Evolutionary conservation across 352 stramenopile species (phyloP), one percentile per base, ranked within the genome.

Genomic region (Phytophthora sojae): DNA sequence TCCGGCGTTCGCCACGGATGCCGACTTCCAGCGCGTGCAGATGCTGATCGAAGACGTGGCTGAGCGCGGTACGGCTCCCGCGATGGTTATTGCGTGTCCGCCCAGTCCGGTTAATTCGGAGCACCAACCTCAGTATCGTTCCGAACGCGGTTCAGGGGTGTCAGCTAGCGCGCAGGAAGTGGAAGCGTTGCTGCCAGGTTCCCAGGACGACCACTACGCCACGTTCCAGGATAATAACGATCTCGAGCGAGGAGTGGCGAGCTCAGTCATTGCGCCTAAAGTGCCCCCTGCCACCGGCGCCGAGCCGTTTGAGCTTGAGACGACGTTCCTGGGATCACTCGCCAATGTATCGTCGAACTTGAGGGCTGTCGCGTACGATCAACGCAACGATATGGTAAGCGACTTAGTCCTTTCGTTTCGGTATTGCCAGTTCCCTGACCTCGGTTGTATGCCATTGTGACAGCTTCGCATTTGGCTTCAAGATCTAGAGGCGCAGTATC

Each of bases 41-140:
- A 88, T 91, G 82, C 77, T 96, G 39, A 94, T 96, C 56, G 84
- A 93, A 39, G 87, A 96, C 23, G 86, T 96, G 2, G 77, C 82
- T 0, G 76, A 90, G 52, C 83, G 86, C 53, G 88, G 88, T 1
- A 51, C 67, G 2, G 73, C 74, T 0, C 80, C 86, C 4, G 82
- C 83, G 15, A 81, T 85, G 42, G 70, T 63, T 3, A 69, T 87
- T 53, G 85, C 86, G 53, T 70, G 73, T 32, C 63, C 74, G n/a
- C 30, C 69, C 0, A 77, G 69, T 6, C 77, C 71, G 9, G 58
- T 59, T 26, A 67, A 53, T 25, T 67, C 57, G 15, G 69, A 81
- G 17, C 57, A 67, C 25, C 61, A 73, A 21, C 29, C 63, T 12
- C 72, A 85, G 44, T 47, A 64, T 29, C 45, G 75, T n/a, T 64